These are phyloP conservation scores for Parastagonospora avenae DNA, from an alignment of 2,329 filamentous ascomycete species.

Conservation along the genomic window DNA sequence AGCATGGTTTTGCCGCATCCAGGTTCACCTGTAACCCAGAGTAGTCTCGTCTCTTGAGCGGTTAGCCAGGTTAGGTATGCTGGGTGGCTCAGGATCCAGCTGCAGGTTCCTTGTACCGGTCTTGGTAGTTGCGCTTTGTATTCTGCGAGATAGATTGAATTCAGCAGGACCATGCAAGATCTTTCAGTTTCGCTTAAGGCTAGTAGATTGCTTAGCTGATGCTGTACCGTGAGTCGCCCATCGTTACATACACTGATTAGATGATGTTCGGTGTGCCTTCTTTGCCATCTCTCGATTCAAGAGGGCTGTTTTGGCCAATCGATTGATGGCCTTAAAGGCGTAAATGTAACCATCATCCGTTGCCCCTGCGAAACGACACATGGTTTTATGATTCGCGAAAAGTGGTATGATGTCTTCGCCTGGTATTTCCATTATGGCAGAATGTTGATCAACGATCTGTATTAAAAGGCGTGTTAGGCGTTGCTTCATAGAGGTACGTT, in stretches of 20 bases:
- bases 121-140: conserved; percentile 37
- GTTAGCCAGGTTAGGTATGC: conserved; percentile 38
- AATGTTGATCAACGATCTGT: conserved; percentile 24
- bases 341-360: conserved; percentile 9
- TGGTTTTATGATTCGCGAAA: conserved; percentile 21
- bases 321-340: conserved; percentile 10
- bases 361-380: conserved; percentile 24
- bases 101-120: conserved; percentile 44
- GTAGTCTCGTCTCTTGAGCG: conserved; percentile 31
- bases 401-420: conserved; percentile 22
- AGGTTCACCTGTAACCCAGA: conserved; percentile 48
- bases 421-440: conserved; percentile 24
- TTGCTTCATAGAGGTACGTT: conserved; percentile 3
- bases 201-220: conserved; percentile 22
- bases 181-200: conserved; percentile 42
- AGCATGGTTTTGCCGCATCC: conserved; percentile 49
- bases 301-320: conserved; percentile 16
- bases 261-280: conserved; percentile 10
- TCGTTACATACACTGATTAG: conserved; percentile 21
- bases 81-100: conserved; percentile 42
- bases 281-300: conserved; percentile 11
- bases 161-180: conserved; percentile 41
- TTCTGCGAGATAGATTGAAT: conserved; percentile 35
- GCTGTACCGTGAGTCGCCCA: not conserved
- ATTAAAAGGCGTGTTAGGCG: conserved; percentile 3